These are phyloP conservation scores for Metschnikowia reukaufii DNA, from an alignment of 805 yeast species.

Conservation along the genomic window DNA sequence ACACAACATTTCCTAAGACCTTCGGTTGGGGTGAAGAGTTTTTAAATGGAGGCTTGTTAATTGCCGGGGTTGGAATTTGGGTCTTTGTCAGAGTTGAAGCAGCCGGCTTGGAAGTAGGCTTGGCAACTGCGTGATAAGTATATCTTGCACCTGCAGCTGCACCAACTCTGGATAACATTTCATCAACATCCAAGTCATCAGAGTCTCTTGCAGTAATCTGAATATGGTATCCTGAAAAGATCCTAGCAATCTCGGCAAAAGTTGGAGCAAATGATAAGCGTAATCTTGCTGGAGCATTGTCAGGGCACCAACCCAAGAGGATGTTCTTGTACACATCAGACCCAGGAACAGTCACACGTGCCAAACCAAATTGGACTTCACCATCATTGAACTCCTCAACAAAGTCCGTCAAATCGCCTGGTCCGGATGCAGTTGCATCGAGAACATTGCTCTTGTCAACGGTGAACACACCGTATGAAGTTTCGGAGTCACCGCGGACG, in stretches of 20 bases:
- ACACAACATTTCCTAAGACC: neutral
- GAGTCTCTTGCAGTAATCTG: slow-evolving; percentile 95
- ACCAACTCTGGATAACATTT: slow-evolving; percentile 70
- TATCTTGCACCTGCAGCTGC: slow-evolving; percentile 97
- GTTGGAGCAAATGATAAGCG: slow-evolving; percentile 75
- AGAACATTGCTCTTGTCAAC: slow-evolving; percentile 59
- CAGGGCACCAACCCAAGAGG: slow-evolving; percentile 96
- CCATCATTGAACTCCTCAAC: slow-evolving; percentile 82
- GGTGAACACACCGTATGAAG: slow-evolving; percentile 77
- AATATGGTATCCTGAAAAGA: slow-evolving; percentile 83
- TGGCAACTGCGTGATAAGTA: slow-evolving; percentile 20
- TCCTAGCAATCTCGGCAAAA: slow-evolving; percentile 70
- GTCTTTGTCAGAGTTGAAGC: neutral
- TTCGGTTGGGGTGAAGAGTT: neutral
- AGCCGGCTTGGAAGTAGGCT: slow-evolving; percentile 8
- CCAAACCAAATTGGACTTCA: slow-evolving; percentile 85
- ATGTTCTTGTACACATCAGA: slow-evolving; percentile 84
- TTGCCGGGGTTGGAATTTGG: neutral
- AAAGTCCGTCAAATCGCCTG: slow-evolving; percentile 73
- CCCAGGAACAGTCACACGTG: slow-evolving; percentile 86
- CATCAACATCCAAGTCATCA: slow-evolving; percentile 82
- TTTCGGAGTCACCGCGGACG: slow-evolving; percentile 69
- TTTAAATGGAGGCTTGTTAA: neutral
- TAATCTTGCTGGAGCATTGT: slow-evolving; percentile 79
- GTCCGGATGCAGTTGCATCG: slow-evolving; percentile 51